Percentiles rank a stretch among this genome's conserved stretches.
Conservation (phyloP, 2,329 filamentous ascomycete genomes). For the Zalaria sp. region DNA sequence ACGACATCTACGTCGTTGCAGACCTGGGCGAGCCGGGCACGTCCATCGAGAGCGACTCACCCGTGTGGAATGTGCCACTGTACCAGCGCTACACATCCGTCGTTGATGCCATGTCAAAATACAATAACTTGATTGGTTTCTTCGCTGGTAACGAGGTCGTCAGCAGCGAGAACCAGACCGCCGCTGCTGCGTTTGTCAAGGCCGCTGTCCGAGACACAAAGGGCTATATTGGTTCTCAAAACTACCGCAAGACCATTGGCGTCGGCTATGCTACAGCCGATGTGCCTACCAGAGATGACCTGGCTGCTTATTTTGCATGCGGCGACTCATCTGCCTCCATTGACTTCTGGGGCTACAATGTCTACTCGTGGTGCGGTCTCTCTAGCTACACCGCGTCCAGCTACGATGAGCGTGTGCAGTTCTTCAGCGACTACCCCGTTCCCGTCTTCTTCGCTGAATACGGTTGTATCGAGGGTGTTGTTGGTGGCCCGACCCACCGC, state of each 20-base stretch:
- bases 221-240: constrained; percentile 62
- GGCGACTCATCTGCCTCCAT: constrained; percentile 69
- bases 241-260: constrained; percentile 52
- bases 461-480: constrained; percentile 54
- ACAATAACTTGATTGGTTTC: constrained; percentile 75
- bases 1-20: constrained; percentile 81
- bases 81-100: constrained; percentile 79
- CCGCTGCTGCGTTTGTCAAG: constrained; percentile 53
- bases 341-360: constrained; percentile 83
- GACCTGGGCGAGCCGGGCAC: constrained; percentile 84
- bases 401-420: constrained; percentile 80
- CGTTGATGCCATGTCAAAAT: constrained; percentile 68
- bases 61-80: constrained; percentile 76
- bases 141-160: constrained; percentile 69
- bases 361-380: constrained; percentile 74
- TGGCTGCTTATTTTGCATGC: constrained; percentile 84
- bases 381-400: constrained; percentile 56
- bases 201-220: constrained; percentile 69
- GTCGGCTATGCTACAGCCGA: constrained; percentile 78
- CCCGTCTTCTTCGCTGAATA: constrained; percentile 93
- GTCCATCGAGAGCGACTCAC: constrained; percentile 66
- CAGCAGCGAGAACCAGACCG: constrained; percentile 46
- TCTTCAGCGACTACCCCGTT: constrained; percentile 73
- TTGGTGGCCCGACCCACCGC: constrained; percentile 55
- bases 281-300: constrained; percentile 67